A percentile compares a stretch with the other conserved stretches of the same genome.
Conservation (phyloP, 75 land plant species). For the Pseudotsuga menziesii region DNA sequence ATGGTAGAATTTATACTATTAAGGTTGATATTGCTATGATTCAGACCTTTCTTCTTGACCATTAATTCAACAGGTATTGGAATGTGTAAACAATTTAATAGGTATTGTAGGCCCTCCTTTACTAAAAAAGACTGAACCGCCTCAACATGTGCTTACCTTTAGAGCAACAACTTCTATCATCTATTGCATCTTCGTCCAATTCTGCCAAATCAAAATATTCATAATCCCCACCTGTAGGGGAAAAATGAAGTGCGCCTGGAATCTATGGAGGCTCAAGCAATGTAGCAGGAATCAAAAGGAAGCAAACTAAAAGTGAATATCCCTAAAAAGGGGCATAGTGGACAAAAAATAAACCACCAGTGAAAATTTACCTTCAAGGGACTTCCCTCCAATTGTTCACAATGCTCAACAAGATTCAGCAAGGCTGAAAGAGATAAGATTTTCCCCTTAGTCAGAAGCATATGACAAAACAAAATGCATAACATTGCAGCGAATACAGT, state of each 20-base stretch:
- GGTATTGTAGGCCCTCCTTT: not conserved
- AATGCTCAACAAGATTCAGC: not conserved
- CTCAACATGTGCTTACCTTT: not conserved
- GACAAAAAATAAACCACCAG: not conserved
- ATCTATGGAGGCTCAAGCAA: not conserved
- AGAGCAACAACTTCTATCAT: not conserved
- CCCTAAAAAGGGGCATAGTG: not conserved
- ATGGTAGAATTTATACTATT: not conserved
- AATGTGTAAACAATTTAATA: not conserved
- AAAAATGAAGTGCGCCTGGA: not conserved
- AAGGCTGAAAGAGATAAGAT: not conserved
- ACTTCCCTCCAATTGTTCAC: not conserved
- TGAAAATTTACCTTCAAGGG: not conserved
- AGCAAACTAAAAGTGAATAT: not conserved
- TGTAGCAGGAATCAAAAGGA: not conserved
- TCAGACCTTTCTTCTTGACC: not conserved
- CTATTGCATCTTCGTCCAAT: not conserved
- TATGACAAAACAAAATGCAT: not conserved
- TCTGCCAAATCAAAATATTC: not conserved
- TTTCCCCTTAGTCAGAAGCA: not conserved
- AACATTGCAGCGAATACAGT: not conserved
- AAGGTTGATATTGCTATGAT: not conserved
- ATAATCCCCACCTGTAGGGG: slow-evolving; percentile 1
- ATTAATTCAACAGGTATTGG: not conserved
- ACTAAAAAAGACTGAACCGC: not conserved